A percentile compares a stretch with the other conserved stretches of the same genome.
These are phyloP conservation scores for Chrysoporthe puriensis DNA, from an alignment of 2,329 filamentous ascomycete species.

Conservation along the genomic window DNA sequence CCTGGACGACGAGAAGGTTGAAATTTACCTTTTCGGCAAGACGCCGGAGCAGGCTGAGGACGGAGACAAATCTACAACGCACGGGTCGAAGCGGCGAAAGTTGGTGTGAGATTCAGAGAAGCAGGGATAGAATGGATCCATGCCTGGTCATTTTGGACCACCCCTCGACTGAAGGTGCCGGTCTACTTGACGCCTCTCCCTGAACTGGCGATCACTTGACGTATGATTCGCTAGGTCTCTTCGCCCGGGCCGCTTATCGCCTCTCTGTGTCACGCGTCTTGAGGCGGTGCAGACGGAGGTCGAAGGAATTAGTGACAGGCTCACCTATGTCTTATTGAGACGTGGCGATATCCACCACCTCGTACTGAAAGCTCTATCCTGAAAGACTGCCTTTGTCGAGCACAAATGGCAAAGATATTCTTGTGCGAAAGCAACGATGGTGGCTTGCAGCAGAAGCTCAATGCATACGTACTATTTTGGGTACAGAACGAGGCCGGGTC, in stretches of 20 bases:
- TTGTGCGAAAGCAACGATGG: neutral
- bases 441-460: neutral
- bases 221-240: neutral
- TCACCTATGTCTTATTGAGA: neutral
- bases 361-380: neutral
- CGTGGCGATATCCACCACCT: neutral
- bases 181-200: too few relatives aligned
- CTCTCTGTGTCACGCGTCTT: neutral
- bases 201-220: too few relatives aligned
- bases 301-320: neutral
- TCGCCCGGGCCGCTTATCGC: neutral
- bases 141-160: neutral
- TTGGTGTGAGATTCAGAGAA: neutral
- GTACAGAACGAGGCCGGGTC: neutral
- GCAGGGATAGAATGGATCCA: neutral
- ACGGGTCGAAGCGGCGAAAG: neutral
- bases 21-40: constrained; percentile 57
- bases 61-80: neutral
- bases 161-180: neutral
- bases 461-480: neutral
- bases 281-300: neutral
- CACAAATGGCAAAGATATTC: too few relatives aligned
- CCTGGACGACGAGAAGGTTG: constrained; percentile 49
- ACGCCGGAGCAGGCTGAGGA: neutral
- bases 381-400: neutral